Evolutionary conservation across 2,329 filamentous ascomycete species (phyloP).

Genomic region (Botryosphaeria agaves): DNA sequence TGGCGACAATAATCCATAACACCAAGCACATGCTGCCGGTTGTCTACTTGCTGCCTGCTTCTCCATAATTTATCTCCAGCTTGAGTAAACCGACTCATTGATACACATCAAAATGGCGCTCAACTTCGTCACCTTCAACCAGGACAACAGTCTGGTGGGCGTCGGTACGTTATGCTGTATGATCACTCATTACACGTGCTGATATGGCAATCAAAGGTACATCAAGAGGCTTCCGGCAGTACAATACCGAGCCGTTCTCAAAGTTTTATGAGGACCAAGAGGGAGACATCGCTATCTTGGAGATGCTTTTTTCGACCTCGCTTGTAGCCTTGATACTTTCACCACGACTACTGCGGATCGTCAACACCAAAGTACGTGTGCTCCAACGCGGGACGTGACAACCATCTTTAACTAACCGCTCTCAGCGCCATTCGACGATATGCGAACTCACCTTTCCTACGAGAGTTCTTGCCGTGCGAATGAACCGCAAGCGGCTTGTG

Average conservation of each 20-base stretch:
- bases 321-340: conserved; percentile 87
- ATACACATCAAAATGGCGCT: no score
- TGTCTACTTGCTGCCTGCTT: no score
- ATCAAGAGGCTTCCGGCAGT: conserved; percentile 86
- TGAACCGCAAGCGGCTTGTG: conserved; percentile 86
- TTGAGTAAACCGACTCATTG: no score
- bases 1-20: no score
- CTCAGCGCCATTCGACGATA: conserved; percentile 60
- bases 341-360: conserved; percentile 80
- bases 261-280: conserved; percentile 92
- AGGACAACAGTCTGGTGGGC: conserved; percentile 93
- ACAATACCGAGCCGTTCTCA: conserved; percentile 89
- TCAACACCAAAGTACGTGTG: conserved; percentile 74
- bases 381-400: no score
- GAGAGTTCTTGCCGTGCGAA: conserved; percentile 80
- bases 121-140: conserved; percentile 98
- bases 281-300: conserved; percentile 86
- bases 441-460: conserved; percentile 98
- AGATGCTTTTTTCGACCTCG: conserved; percentile 98
- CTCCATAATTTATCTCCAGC: no score
- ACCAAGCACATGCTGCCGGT: no score
- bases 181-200: not conserved
- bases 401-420: no score
- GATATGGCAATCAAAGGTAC: conserved; percentile 49
- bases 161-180: conserved; percentile 57